Percentiles rank a stretch among this genome's conserved stretches.
Evolutionary conservation across 805 yeast genomes (phyloP).

Genomic region (Saturnispora dispora): DNA sequence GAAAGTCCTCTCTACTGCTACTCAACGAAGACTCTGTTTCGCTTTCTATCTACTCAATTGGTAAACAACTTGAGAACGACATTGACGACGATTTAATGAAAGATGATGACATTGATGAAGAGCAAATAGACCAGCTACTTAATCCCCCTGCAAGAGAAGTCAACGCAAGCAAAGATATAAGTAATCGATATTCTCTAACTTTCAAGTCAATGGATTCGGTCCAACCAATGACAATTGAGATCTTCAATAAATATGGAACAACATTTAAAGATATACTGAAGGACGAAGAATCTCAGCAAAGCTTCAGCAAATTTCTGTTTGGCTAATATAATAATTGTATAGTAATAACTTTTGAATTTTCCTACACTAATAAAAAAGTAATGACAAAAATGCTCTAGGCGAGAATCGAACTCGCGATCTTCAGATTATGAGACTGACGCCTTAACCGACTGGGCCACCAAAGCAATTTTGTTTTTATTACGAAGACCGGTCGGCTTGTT

Average conservation of each 20-base stretch:
- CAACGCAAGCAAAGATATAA: neutral
- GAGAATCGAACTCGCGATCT: slow-evolving; percentile 35
- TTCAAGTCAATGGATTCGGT: slow-evolving; percentile 20
- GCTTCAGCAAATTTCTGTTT: neutral
- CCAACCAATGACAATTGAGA: slow-evolving; percentile 6
- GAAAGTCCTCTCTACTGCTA: slow-evolving; percentile 8
- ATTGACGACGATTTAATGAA: slow-evolving; percentile 4
- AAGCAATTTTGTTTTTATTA: slow-evolving; percentile 14
- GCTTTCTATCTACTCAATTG: slow-evolving; percentile 4
- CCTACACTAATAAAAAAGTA: neutral
- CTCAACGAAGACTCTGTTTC: slow-evolving; percentile 2
- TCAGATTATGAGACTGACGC: slow-evolving; percentile 34
- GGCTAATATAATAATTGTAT: neutral
- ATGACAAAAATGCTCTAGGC: slow-evolving; percentile 26
- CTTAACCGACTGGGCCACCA: slow-evolving; percentile 34
- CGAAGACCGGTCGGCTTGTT: no score
- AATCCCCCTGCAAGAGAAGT: neutral
- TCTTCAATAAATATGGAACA: slow-evolving; percentile 6
- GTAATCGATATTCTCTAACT: slow-evolving; percentile 15
- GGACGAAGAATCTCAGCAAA: neutral
- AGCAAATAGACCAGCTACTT: neutral
- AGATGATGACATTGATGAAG: neutral
- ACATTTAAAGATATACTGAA: slow-evolving; percentile 2
- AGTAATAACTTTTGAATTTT: neutral
- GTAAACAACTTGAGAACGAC: slow-evolving; percentile 5